Percentiles rank a stretch among this genome's conserved stretches.
Evolutionary conservation across 441 rosid genomes (phyloP).

Genomic region (Isatis lusitanica): DNA sequence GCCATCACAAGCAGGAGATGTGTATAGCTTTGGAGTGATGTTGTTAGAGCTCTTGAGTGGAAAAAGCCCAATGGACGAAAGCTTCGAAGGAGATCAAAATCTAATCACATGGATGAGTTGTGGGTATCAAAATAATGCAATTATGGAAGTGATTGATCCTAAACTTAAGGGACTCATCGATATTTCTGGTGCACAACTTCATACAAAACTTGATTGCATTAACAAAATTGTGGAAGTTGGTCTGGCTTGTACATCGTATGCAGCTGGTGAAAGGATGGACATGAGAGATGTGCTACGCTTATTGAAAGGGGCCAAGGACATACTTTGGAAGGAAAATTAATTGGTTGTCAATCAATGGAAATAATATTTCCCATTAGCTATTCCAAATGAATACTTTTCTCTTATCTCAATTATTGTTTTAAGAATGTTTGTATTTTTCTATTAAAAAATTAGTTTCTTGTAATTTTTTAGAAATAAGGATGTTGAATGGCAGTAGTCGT

Average conservation of each 20-base stretch:
- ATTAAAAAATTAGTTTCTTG: neutral
- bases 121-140: constrained; percentile 23
- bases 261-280: constrained; percentile 42
- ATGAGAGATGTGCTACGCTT: constrained; percentile 43
- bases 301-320: constrained; percentile 28
- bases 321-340: constrained; percentile 4
- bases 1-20: constrained; percentile 53
- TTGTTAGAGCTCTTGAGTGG: constrained; percentile 51
- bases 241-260: constrained; percentile 37
- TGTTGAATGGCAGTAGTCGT: neutral
- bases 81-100: constrained; percentile 35
- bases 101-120: constrained; percentile 43
- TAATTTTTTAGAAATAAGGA: neutral
- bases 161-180: constrained; percentile 34
- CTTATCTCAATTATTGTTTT: neutral
- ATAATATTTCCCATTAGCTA: neutral
- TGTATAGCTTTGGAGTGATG: constrained; percentile 53
- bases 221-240: constrained; percentile 43
- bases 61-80: constrained; percentile 46
- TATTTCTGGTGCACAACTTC: neutral
- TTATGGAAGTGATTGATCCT: constrained; percentile 37
- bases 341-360: neutral
- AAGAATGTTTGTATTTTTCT: neutral
- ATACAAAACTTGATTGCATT: constrained; percentile 31
- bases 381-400: neutral